Base-by-base conservation (phyloP, 768 basidiomycete species). In the Agrocybe chaxingu region DNA sequence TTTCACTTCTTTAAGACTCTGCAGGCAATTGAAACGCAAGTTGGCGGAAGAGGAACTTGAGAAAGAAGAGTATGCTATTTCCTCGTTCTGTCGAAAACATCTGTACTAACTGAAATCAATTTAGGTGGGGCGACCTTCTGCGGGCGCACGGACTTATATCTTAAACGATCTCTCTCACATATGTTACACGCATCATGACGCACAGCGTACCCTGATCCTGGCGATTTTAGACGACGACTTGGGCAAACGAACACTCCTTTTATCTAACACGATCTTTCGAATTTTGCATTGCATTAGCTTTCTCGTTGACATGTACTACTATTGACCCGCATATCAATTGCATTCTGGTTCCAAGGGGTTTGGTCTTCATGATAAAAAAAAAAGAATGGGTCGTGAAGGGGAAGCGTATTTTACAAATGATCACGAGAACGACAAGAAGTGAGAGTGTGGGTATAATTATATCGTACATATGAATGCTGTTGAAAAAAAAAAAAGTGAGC, bases 11-110 rank as follows among this genome's bases (percentile, higher is more conserved):
- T 55, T 42, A 56, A 52, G 9, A 48, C 42, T 51, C 37, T 8
- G 13, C 58, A 92, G 90, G 40, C 76, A 82, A 66, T 67, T 92
- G 32, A 89, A 84, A 65, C 79, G 82, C 53, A 81, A 77, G 52
- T 61, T 93, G 45, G 77, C 81, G 37, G 87, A 91, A 65, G 63
- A 77, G 32, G 87, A 92, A 65, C 69, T 84, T 58, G 85, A 92
- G 65, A 80, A 81, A 51, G 87, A 91, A 66, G 87, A 92, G 89
- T 94, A 63, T 59, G 87, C 76, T 31, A 31, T 45, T 36, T 50
- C 31, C 41, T n/a, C 46, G 33, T 51, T 34, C 8, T 16, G 31
- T 33, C 19, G 35, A 16, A 34, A 47, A 42, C 12, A 40, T 45
- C 13, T 45, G 35, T 8, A 55, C 58, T 54, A 49, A 58, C 35